A percentile compares a stretch with the other conserved stretches of the same genome.
phyloP scores from a whole-genome alignment of 495 filamentous ascomycete genomes.

The Letharia columbiana region DNA sequence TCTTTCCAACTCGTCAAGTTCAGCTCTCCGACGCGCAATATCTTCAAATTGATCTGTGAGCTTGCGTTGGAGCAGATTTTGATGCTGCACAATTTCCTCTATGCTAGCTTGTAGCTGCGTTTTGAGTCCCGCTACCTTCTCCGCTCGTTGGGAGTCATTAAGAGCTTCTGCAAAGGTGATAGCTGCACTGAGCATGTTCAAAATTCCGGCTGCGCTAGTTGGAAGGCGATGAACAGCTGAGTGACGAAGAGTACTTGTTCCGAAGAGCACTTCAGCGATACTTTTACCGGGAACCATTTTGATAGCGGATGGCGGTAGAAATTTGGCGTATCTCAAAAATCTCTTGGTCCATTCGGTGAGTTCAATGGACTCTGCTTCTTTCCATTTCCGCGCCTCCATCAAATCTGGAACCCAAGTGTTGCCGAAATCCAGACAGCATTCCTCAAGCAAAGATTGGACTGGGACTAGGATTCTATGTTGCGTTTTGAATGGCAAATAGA shows the following conservation, averaged over 20 bases:
- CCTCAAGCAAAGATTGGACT: constrained; percentile 20
- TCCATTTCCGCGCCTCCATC: constrained; percentile 18
- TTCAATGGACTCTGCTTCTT: constrained; percentile 21
- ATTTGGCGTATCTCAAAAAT: constrained; percentile 11
- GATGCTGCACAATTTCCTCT: constrained; percentile 13
- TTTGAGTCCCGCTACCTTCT: constrained; percentile 12
- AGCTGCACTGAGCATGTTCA: constrained; percentile 21
- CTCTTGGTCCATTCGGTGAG: constrained; percentile 22
- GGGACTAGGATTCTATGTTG: constrained; percentile 19
- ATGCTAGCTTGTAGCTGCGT: constrained; percentile 16
- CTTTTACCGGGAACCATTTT: constrained; percentile 18
- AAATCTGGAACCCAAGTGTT: constrained; percentile 19
- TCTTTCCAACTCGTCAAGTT: constrained; percentile 21
- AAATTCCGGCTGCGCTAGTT: constrained; percentile 21
- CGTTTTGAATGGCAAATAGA: constrained; percentile 22
- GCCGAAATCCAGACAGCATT: constrained; percentile 21
- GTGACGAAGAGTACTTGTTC: constrained; percentile 20
- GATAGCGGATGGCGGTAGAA: constrained; percentile 16
- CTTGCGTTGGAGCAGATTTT: constrained; percentile 19
- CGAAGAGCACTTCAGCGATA: constrained; percentile 14
- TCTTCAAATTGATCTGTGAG: constrained; percentile 17
- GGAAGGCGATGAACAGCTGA: constrained; percentile 22
- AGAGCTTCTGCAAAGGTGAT: constrained; percentile 20
- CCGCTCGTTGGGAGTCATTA: constrained; percentile 18
- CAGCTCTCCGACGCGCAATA: constrained; percentile 14